These are phyloP conservation scores for Funneliformis mosseae DNA, from an alignment of 192 early-diverging fungal genomes.

Conservation along the genomic window DNA sequence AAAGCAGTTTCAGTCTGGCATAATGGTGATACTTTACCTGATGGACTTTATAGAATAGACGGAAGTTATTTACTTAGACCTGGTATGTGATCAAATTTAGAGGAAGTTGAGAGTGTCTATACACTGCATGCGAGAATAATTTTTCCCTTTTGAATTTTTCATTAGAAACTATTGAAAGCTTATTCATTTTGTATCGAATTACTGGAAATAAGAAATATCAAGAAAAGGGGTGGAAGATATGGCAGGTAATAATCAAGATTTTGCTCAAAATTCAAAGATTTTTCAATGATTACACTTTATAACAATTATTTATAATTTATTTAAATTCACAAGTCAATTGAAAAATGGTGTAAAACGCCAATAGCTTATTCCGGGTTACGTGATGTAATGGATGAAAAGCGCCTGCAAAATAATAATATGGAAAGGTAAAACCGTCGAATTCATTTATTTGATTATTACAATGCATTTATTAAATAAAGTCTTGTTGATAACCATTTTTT, in stretches of 20 bases:
- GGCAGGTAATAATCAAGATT: conserved; percentile 37
- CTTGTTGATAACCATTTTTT: background rate
- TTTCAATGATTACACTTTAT: background rate
- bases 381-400: conserved; percentile 40
- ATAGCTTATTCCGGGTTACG: conserved; percentile 54
- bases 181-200: conserved; percentile 73
- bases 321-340: conserved; percentile 39
- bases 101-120: background rate
- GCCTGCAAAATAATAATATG: conserved; percentile 49
- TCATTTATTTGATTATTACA: background rate
- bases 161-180: conserved; percentile 69
- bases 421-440: conserved; percentile 52
- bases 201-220: conserved; percentile 68
- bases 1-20: conserved; percentile 4
- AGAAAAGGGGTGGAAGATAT: conserved; percentile 73
- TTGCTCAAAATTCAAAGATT: background rate
- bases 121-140: background rate
- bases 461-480: background rate
- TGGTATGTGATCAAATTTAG: background rate
- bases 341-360: conserved; percentile 49
- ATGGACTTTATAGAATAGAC: background rate
- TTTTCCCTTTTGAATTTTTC: background rate
- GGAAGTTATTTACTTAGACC: background rate
- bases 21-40: conserved; percentile 20
- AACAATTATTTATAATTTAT: background rate